Evolutionary conservation across 208 protist species (phyloP).

Genomic region (Herpetomonas tarakana): DNA sequence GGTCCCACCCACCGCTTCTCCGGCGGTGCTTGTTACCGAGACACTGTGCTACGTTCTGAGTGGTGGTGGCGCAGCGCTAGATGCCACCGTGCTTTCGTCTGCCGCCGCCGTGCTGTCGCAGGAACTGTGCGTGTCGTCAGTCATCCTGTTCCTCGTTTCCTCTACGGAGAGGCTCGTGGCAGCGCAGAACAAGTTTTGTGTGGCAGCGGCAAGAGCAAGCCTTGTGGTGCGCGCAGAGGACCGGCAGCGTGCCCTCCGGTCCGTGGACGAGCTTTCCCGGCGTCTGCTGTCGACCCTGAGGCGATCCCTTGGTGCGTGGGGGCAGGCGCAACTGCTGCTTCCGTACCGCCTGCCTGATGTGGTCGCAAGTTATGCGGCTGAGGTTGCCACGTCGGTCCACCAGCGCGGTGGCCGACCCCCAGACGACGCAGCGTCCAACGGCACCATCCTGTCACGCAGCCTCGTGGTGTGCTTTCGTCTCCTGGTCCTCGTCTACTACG

Average conservation of each 20-base stretch:
- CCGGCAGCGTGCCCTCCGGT: slow-evolving; percentile 1
- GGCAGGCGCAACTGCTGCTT: slow-evolving; percentile 28
- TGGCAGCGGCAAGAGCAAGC: slow-evolving; percentile 19
- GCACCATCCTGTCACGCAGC: slow-evolving; percentile 51
- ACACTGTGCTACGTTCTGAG: slow-evolving; percentile 14
- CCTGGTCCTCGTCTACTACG: slow-evolving; percentile 36
- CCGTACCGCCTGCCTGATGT: slow-evolving; percentile 51
- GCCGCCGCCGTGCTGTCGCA: slow-evolving; percentile 10
- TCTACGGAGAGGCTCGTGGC: slow-evolving; percentile 53
- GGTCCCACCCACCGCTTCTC: too few species aligned
- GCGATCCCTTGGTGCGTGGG: slow-evolving; percentile 19
- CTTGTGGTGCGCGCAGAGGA: slow-evolving; percentile 3
- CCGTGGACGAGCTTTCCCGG: slow-evolving; percentile 7
- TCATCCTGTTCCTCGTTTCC: slow-evolving; percentile 39
- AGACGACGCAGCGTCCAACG: not conserved
- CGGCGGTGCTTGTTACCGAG: not conserved
- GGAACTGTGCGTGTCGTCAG: slow-evolving; percentile 24
- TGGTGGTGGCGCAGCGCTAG: not conserved
- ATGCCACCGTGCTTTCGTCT: slow-evolving; percentile 6
- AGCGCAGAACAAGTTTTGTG: slow-evolving; percentile 63
- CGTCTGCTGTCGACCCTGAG: slow-evolving; percentile 6
- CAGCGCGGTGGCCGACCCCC: not conserved
- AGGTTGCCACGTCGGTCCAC: slow-evolving; percentile 17
- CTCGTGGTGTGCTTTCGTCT: slow-evolving; percentile 70
- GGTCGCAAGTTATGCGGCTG: slow-evolving; percentile 33